Evolutionary conservation across 2,329 filamentous ascomycete species (phyloP).

Genomic region (Lojkania enalia): DNA sequence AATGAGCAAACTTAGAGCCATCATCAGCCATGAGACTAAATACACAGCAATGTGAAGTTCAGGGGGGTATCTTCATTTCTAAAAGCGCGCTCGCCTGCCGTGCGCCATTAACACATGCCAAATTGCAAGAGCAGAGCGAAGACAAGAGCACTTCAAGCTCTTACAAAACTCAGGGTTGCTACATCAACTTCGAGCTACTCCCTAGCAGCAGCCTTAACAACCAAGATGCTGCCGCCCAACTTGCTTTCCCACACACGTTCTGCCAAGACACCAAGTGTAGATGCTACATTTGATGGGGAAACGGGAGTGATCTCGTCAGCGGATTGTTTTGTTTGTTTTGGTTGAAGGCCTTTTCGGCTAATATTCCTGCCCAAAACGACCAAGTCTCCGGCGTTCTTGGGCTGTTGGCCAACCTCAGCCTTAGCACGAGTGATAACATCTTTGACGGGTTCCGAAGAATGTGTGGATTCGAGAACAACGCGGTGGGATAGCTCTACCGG

Average conservation of each 20-base stretch:
- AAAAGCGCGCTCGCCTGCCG: too few species aligned
- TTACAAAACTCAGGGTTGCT: too few species aligned
- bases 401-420: slow-evolving; percentile 62
- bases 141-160: too few species aligned
- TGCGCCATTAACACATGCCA: too few species aligned
- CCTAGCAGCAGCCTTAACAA: slow-evolving; percentile 63
- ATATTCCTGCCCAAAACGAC: slow-evolving; percentile 65
- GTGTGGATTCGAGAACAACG: slow-evolving; percentile 61
- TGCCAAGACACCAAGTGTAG: slow-evolving; percentile 62
- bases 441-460: slow-evolving; percentile 37
- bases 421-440: slow-evolving; percentile 59
- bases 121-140: too few species aligned
- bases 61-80: too few species aligned
- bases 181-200: slow-evolving; percentile 1
- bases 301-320: slow-evolving; percentile 42
- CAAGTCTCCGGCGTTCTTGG: slow-evolving; percentile 70
- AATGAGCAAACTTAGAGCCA: too few species aligned
- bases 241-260: slow-evolving; percentile 62
- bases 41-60: too few species aligned
- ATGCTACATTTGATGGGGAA: slow-evolving; percentile 29
- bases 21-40: too few species aligned
- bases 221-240: slow-evolving; percentile 68
- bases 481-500: slow-evolving; percentile 55
- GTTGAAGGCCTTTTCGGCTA: neutral
- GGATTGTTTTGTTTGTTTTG: slow-evolving; percentile 11